Conservation (phyloP, 257 asterid species). For the Rehmannia glutinosa region DNA sequence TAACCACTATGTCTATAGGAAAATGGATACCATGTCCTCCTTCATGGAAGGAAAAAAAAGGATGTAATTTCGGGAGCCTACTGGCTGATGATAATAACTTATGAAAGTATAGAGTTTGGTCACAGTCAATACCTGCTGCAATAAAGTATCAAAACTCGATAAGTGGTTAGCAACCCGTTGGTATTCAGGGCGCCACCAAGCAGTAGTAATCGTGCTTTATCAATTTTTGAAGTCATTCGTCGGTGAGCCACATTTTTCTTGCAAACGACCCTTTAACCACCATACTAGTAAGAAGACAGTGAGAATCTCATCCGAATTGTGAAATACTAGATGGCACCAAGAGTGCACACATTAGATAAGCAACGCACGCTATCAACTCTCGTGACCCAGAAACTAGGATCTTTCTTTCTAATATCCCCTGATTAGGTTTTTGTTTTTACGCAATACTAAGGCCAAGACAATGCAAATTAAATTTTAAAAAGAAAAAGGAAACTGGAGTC, state of each 20-base stretch:
- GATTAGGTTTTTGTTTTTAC: background rate
- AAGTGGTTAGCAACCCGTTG: conserved; percentile 76
- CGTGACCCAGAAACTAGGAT: conserved; percentile 6
- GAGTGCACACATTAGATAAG: conserved; percentile 1
- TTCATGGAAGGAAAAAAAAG: background rate
- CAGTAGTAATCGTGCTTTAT: conserved; percentile 55
- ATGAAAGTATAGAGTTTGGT: background rate
- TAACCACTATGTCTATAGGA: background rate
- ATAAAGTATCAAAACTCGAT: conserved; percentile 74
- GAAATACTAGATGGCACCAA: conserved; percentile 9
- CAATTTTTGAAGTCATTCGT: conserved; percentile 61
- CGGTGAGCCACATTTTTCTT: conserved; percentile 84
- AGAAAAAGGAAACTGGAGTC: background rate
- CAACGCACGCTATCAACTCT: conserved; percentile 10
- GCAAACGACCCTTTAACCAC: conserved; percentile 72
- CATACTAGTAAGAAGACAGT: conserved; percentile 36
- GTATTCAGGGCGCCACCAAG: conserved; percentile 85
- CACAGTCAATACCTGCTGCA: conserved; percentile 64
- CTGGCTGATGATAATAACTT: background rate
- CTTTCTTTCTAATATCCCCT: conserved; percentile 2
- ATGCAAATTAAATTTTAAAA: background rate
- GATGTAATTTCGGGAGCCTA: background rate
- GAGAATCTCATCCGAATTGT: conserved; percentile 21
- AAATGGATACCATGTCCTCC: background rate
- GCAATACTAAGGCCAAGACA: background rate